A percentile compares a stretch with the other conserved stretches of the same genome.
Evolutionary conservation across 108 stramenopile genomes (phyloP).

Genomic region (Discostella stelligeroides): DNA sequence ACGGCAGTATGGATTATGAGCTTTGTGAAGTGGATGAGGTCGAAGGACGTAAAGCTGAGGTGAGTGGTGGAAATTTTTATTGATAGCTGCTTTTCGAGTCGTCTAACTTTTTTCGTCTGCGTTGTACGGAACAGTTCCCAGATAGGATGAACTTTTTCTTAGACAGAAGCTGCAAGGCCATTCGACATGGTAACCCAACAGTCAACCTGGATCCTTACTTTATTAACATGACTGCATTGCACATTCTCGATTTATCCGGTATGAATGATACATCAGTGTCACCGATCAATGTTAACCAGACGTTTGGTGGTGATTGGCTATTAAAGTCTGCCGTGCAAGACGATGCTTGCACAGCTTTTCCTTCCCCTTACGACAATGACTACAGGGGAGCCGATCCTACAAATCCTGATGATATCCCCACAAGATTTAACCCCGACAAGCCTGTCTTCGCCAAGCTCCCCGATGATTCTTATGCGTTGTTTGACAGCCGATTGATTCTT

Average conservation of each 20-base stretch:
- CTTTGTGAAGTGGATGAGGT: conserved; percentile 44
- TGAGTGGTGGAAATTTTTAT: background rate
- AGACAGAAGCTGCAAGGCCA: conserved; percentile 7
- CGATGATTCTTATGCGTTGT: conserved; percentile 38
- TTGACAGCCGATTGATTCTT: conserved; percentile 42
- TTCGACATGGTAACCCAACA: conserved; percentile 42
- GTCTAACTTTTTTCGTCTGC: background rate
- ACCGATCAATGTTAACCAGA: conserved; percentile 39
- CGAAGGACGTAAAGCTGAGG: conserved; percentile 23
- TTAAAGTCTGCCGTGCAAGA: conserved; percentile 37
- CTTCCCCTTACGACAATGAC: conserved; percentile 49
- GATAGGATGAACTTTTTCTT: conserved; percentile 38
- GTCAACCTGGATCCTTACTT: conserved; percentile 45
- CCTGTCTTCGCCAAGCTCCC: conserved; percentile 39
- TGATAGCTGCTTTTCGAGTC: background rate
- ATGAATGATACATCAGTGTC: conserved; percentile 16
- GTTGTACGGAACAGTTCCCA: background rate
- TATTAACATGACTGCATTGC: conserved; percentile 32
- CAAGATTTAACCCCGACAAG: conserved; percentile 38
- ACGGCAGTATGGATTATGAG: conserved; percentile 25
- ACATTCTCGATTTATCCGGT: conserved; percentile 36
- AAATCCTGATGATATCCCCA: conserved; percentile 37
- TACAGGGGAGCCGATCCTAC: conserved; percentile 39
- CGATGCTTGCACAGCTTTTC: conserved; percentile 37
- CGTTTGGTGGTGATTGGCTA: conserved; percentile 38